Conservation (phyloP, 257 asterid species). For the Solanum arcanum region DNA sequence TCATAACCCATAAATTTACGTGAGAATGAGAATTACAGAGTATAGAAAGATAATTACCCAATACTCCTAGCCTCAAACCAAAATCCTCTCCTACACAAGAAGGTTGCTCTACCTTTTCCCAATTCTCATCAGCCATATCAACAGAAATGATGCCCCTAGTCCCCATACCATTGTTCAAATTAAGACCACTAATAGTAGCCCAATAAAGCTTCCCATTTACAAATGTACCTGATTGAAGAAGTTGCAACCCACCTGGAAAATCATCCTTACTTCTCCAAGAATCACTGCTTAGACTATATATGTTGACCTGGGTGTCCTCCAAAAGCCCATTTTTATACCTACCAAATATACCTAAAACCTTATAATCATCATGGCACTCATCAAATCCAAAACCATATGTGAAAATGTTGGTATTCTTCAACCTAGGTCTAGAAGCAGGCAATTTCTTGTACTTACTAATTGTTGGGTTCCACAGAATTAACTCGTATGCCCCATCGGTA, state of each 20-base stretch:
- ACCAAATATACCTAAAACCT: not conserved
- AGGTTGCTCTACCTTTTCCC: constrained; percentile 15
- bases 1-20: constrained; percentile 41
- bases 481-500: not conserved
- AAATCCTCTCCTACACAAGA: constrained; percentile 5
- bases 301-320: too few relatives aligned
- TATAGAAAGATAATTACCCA: too few relatives aligned
- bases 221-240: too few relatives aligned
- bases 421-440: not conserved
- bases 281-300: too few relatives aligned
- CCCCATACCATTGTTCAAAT: not conserved
- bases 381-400: not conserved
- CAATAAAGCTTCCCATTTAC: not conserved
- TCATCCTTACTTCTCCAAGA: too few relatives aligned
- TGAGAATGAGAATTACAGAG: too few relatives aligned
- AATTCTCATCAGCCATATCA: not conserved
- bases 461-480: not conserved
- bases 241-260: too few relatives aligned
- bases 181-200: not conserved
- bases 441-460: not conserved
- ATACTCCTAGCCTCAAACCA: not conserved
- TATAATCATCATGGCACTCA: not conserved
- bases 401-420: not conserved
- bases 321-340: too few relatives aligned
- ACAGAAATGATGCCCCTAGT: not conserved